These are phyloP conservation scores for Pycnococcus provasolii DNA, from an alignment of 139 green algal species.

Conservation along the genomic window DNA sequence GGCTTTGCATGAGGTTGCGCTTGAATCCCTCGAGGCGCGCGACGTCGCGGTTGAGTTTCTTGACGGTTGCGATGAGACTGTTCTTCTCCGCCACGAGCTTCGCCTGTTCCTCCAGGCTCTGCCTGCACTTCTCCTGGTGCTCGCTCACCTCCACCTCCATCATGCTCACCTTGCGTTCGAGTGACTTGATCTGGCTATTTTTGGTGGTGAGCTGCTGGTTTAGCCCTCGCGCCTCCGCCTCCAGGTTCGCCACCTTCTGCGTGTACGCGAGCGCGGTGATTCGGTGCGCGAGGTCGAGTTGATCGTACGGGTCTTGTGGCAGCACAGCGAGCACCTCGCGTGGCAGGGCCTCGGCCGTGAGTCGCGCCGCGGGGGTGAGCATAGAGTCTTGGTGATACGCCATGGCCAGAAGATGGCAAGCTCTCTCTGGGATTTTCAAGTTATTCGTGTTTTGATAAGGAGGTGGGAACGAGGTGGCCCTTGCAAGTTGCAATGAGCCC, in stretches of 20 bases:
- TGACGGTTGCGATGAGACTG: conserved; percentile 59
- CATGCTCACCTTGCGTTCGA: conserved; percentile 15
- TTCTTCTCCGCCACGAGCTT: conserved; percentile 50
- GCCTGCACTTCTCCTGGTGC: conserved; percentile 34
- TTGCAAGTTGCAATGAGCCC: no score
- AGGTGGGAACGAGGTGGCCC: no score
- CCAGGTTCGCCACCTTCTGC: conserved; percentile 3
- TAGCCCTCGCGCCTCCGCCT: conserved; percentile 12
- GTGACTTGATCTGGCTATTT: conserved; percentile 5
- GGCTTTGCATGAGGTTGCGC: conserved; percentile 53
- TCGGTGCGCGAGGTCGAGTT: conserved; percentile 23
- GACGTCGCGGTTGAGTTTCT: conserved; percentile 63
- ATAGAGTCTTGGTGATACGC: no score
- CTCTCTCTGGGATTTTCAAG: no score
- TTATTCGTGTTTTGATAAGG: no score
- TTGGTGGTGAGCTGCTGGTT: background rate
- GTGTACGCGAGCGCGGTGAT: conserved; percentile 15
- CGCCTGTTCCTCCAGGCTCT: conserved; percentile 40
- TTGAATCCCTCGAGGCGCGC: conserved; percentile 65
- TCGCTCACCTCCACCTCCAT: conserved; percentile 21
- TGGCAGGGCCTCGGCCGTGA: conserved; percentile 4
- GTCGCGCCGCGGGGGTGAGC: no score
- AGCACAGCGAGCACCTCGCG: conserved; percentile 16
- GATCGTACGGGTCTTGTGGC: conserved; percentile 19
- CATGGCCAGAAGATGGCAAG: no score